A percentile compares a stretch with the other conserved stretches of the same genome.
Evolutionary conservation across 768 basidiomycete genomes (phyloP).

Genomic region (Lactarius psammicola): DNA sequence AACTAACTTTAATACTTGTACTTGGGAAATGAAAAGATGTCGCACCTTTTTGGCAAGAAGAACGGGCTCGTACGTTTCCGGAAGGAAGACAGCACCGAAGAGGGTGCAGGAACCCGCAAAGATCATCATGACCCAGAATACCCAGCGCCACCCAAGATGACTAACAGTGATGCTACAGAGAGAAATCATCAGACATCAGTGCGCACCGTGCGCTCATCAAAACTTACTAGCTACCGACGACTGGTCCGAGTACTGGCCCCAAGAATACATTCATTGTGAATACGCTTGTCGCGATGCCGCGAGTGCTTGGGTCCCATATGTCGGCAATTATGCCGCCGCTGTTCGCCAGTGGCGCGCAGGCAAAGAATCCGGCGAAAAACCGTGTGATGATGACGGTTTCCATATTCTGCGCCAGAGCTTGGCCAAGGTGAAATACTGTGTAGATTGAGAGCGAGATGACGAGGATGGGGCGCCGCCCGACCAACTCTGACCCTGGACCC

Average conservation of each 20-base stretch:
- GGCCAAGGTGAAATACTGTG: constrained; percentile 12
- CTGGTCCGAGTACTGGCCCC: constrained; percentile 31
- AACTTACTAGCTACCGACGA: constrained; percentile 28
- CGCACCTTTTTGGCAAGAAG: constrained; percentile 22
- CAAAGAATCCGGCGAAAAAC: constrained; percentile 31
- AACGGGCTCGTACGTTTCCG: constrained; percentile 30
- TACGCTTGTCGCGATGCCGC: constrained; percentile 29
- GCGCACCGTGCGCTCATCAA: no score
- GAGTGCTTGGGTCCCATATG: constrained; percentile 28
- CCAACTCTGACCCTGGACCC: constrained; percentile 26
- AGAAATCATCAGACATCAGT: background rate
- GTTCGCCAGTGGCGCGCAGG: constrained; percentile 28
- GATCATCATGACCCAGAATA: constrained; percentile 33
- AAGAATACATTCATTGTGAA: constrained; percentile 28
- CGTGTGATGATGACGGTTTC: constrained; percentile 26
- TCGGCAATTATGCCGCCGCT: constrained; percentile 31
- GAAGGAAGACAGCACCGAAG: constrained; percentile 26
- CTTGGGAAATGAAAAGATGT: background rate
- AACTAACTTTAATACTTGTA: background rate
- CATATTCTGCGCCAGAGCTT: constrained; percentile 21
- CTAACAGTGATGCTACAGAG: constrained; percentile 5
- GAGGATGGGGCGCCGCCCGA: constrained; percentile 21
- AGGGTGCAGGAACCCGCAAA: constrained; percentile 26
- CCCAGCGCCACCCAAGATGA: constrained; percentile 31
- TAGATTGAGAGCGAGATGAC: background rate